Conservation (phyloP, 2,329 filamentous ascomycete genomes). For the Pseudocercospora pini-densiflorae region DNA sequence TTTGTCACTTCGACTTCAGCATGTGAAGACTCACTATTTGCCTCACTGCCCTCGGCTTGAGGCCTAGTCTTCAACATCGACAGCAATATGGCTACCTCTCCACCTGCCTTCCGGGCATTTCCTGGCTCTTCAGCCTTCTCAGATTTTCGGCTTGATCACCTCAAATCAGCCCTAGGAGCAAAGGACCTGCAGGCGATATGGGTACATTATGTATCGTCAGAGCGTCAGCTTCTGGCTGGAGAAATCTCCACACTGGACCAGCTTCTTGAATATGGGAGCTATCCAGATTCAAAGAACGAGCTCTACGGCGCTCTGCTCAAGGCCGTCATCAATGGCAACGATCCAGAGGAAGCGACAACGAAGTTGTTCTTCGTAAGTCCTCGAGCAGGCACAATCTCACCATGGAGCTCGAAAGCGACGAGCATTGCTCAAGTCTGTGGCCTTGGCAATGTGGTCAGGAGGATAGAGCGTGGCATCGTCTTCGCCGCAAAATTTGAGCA, state of each 20-base stretch:
- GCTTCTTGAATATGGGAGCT: constrained; percentile 64
- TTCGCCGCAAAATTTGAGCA: constrained; percentile 68
- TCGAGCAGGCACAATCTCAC: constrained; percentile 80
- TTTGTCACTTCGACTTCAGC: constrained; percentile 8
- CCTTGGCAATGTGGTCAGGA: constrained; percentile 69
- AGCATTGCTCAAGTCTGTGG: constrained; percentile 93
- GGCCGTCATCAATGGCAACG: constrained; percentile 54
- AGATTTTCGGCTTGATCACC: constrained; percentile 53
- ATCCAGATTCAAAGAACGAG: constrained; percentile 51
- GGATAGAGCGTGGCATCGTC: constrained; percentile 85
- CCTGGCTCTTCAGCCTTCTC: constrained; percentile 61
- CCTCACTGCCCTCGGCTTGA: constrained; percentile 25
- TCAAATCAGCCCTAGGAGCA: constrained; percentile 53
- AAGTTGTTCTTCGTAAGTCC: constrained; percentile 75
- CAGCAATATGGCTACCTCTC: constrained; percentile 16
- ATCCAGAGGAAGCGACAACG: constrained; percentile 54
- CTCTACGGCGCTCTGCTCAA: constrained; percentile 53
- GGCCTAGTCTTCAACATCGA: constrained; percentile 2
- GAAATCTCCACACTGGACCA: constrained; percentile 61
- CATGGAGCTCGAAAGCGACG: constrained; percentile 97
- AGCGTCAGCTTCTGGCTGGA: constrained; percentile 45
- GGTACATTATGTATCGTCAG: constrained; percentile 56
- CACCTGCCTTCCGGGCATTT: constrained; percentile 48
- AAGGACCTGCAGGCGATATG: constrained; percentile 54
- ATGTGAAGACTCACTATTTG: constrained; percentile 12